Evolutionary conservation across 495 filamentous ascomycete species (phyloP), one percentile per base, ranked within the genome.

Genomic region (Letharia lupina): DNA sequence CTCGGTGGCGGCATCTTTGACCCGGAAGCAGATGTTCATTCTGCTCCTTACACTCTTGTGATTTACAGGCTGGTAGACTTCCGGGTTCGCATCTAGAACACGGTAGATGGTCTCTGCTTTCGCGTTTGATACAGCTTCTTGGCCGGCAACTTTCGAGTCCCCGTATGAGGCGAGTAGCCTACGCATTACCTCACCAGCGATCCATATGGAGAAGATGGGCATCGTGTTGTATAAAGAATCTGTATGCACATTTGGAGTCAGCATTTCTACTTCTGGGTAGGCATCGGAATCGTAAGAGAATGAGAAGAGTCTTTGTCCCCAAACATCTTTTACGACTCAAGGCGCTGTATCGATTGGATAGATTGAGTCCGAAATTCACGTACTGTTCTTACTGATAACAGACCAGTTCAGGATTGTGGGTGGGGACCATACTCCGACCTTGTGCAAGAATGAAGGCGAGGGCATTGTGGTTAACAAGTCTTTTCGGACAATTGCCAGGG

Each of bases 11-110:
- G 82, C 81, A 71, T 87, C 79, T 47, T 82, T 85, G 57, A 93
- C 84, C 31, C 91, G 81, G 80, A 94, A 94, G 79, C 91, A 96
- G 58, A 96, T 86, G 75, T 97, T 96, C 90, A 96, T 96, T 50
- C 91, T 78, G 65, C 88, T 92, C 56, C 93, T 86, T 11, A 84
- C 86, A 59, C 76, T 77, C 77, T 87, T 89, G 67, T 87, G 81
- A 0, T 90, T 88, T 7, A 96, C 89, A 31, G 96, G 82, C 52
- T 76, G 77, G 76, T 91, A 96, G 35, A 86, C 78, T 0, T 83
- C 74, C 0, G 87, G 84, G 72, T 89, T 79, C n/a, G 80, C 82
- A 67, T 94, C 91, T 48, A 96, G 79, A 4, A 83, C 84, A 0
- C 75, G 79, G 73, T 97, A 97, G 63, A 97, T 81, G 42, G 88